Base-by-base conservation (phyloP, 2,329 filamentous ascomycete species). In the Penicillium decumbens region DNA sequence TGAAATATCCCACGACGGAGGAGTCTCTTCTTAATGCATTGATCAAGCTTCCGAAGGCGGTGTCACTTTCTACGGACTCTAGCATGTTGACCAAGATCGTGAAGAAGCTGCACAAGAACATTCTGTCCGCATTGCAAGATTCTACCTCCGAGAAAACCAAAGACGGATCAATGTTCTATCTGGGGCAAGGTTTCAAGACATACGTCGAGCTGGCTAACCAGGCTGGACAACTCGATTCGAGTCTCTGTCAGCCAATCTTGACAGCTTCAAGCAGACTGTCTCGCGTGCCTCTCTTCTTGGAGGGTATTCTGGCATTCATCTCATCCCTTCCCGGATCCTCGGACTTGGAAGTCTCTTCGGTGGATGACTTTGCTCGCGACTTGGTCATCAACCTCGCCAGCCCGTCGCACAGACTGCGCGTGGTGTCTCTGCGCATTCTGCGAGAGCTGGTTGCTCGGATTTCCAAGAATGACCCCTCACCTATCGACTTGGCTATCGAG, bases 321-420 rank as follows among this genome's bases (percentile, higher is more conserved):
- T 59, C 63, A n/a, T 56, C 63, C 24, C 62, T 63, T 44, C 57
- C 62, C 10, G 54, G 59, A 18, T 48, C 58, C 0, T 38, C 63
- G 10, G 54, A 63, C 10, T 72, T 76, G n/a, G 72, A 74, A 13
- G 80, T 80, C 10, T 64, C 75, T 10, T 78, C 84, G 20, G 77
- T 83, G 29, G 81, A 87, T 45, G 74, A 77, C 0, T 77, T 93
- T 9, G 76, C 84, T 12, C 74, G 76, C 37, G 80, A 82, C 3
- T 74, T 96, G 2, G 77, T 91, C 47, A 75, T 80, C 10, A 95
- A 92, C 56, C 76, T 98, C 18, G 81, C 84, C 4, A 83, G 84
- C 0, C 81, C 87, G 10, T 92, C 87, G 6, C 87, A 91, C 59
- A 77, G 84, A 10, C 75, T 95, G 44, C 82, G 92, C 35, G 74